phyloP scores from a whole-genome alignment of 2,329 filamentous ascomycete genomes.

The Paracoccidioides brasiliensis region DNA sequence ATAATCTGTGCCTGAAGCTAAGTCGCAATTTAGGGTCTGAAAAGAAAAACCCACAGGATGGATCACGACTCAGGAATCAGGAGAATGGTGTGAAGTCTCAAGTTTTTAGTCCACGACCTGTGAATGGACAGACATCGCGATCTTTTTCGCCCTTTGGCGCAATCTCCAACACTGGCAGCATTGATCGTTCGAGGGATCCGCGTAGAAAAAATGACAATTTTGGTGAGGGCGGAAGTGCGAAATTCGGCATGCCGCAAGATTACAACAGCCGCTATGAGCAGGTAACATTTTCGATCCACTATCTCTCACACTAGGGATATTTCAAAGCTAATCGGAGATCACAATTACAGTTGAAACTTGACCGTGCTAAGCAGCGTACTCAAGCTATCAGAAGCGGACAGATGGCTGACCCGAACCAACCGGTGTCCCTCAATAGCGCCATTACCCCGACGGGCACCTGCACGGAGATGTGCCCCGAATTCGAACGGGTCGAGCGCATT shows the following conservation, averaged over 20 bases:
- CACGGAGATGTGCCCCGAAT: slow-evolving; percentile 52
- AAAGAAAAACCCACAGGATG: not conserved
- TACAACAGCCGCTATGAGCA: slow-evolving; percentile 13
- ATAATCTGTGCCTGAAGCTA: not conserved
- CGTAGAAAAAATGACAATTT: slow-evolving; percentile 2
- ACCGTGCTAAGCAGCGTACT: slow-evolving; percentile 38
- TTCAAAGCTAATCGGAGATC: slow-evolving; percentile 6
- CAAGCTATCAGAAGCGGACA: slow-evolving; percentile 40
- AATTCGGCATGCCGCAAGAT: slow-evolving; percentile 2
- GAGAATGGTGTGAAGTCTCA: not conserved
- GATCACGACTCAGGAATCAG: not conserved
- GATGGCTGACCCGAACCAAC: slow-evolving; percentile 47
- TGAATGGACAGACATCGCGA: not conserved
- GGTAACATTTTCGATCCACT: slow-evolving; percentile 6
- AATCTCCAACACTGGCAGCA: not conserved
- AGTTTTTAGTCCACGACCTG: not conserved
- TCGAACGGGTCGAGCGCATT: slow-evolving; percentile 48
- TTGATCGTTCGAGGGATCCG: slow-evolving; percentile 11
- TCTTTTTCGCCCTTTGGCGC: not conserved
- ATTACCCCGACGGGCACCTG: slow-evolving; percentile 51
- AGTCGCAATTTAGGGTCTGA: not conserved
- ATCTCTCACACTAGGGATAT: not conserved
- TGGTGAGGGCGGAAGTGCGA: not conserved
- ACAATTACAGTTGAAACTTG: slow-evolving; percentile 33
- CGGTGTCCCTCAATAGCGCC: slow-evolving; percentile 45